phyloP scores from a whole-genome alignment of 2,329 filamentous ascomycete species.

The Sclerotinia sclerotiorum region DNA sequence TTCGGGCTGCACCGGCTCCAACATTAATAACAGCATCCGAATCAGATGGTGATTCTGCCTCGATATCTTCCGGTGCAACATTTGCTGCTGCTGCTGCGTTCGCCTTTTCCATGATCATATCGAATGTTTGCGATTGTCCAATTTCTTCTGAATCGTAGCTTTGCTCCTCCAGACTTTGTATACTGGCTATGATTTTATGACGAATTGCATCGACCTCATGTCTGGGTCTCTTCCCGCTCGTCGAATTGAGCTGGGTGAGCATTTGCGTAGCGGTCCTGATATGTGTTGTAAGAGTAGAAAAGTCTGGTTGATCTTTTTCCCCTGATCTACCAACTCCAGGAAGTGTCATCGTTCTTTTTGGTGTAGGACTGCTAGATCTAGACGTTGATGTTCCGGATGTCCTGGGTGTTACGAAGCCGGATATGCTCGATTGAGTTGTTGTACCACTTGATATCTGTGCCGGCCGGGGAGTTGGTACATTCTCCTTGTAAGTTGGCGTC shows the following conservation, averaged over 20 bases:
- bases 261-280: conserved; percentile 87
- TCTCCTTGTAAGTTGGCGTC: conserved; percentile 35
- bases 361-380: conserved; percentile 65
- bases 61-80: conserved; percentile 52
- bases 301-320: conserved; percentile 70
- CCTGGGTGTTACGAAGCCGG: conserved; percentile 64
- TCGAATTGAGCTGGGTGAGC: conserved; percentile 79
- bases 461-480: conserved; percentile 39
- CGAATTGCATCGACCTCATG: conserved; percentile 81
- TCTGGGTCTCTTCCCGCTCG: conserved; percentile 74
- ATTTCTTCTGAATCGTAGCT: conserved; percentile 74
- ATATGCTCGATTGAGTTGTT: conserved; percentile 58
- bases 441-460: conserved; percentile 62
- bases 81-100: conserved; percentile 51
- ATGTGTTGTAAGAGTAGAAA: conserved; percentile 79
- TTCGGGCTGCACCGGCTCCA: conserved; percentile 74
- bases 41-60: conserved; percentile 51
- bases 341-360: conserved; percentile 60
- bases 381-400: conserved; percentile 69
- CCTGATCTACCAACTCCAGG: conserved; percentile 52
- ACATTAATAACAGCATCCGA: conserved; percentile 53
- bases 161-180: conserved; percentile 84
- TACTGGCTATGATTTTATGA: conserved; percentile 84
- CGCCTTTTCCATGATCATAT: conserved; percentile 76
- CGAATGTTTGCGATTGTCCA: conserved; percentile 69